Conservation (phyloP, 2,329 filamentous ascomycete species). For the Clonostachys byssicola region DNA sequence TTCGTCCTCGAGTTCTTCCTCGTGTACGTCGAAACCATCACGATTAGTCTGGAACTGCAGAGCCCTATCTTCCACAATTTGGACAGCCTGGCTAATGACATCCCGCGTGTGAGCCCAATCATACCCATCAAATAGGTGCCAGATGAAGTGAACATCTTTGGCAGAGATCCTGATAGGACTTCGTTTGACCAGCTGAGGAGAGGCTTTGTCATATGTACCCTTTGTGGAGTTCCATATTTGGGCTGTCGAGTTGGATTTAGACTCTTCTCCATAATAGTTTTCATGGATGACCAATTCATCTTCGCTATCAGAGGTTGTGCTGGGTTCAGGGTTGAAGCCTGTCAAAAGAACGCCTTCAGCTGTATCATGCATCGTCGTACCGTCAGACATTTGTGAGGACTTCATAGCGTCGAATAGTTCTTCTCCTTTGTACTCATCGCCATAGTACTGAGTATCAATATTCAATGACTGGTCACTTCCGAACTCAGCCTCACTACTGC, state of each 20-base stretch:
- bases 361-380: conserved; percentile 25
- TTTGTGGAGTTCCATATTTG: conserved; percentile 77
- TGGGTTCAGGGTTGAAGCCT: conserved; percentile 11
- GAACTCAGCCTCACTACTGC: conserved; percentile 21
- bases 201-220: conserved; percentile 68
- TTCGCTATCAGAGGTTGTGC: conserved; percentile 11
- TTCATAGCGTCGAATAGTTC: conserved; percentile 43
- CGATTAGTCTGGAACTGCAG: conserved; percentile 60
- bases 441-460: conserved; percentile 42
- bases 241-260: conserved; percentile 55
- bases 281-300: conserved; percentile 68
- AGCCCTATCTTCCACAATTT: conserved; percentile 80
- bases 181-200: conserved; percentile 53
- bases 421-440: conserved; percentile 18
- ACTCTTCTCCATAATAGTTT: conserved; percentile 64
- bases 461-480: conserved; percentile 21
- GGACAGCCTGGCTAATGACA: conserved; percentile 80
- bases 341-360: conserved; percentile 28
- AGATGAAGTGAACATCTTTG: conserved; percentile 87
- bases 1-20: conserved; percentile 74
- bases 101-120: conserved; percentile 90
- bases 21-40: conserved; percentile 52
- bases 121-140: conserved; percentile 97
- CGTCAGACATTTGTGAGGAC: conserved; percentile 18
- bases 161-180: conserved; percentile 76